Evolutionary conservation across 108 stramenopile species (phyloP).

Genomic region (Stephanodiscus minutulus): DNA sequence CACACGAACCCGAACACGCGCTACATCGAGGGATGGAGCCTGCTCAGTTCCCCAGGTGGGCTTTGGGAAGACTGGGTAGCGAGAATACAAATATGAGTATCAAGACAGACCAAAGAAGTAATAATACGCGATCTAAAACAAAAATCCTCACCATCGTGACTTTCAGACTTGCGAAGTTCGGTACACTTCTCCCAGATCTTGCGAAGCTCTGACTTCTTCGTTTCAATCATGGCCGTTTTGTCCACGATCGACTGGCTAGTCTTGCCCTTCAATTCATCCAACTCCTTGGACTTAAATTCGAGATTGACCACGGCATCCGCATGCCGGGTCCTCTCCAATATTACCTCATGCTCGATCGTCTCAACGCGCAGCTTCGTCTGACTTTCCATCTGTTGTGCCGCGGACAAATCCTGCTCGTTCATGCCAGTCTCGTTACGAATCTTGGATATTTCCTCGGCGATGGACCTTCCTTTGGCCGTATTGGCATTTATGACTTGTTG

Average conservation of each 20-base stretch:
- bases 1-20: conserved; percentile 44
- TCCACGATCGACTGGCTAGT: conserved; percentile 30
- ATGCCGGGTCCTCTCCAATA: conserved; percentile 52
- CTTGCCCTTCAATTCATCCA: conserved; percentile 37
- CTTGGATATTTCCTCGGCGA: conserved; percentile 38
- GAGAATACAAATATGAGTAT: not conserved
- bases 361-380: conserved; percentile 57
- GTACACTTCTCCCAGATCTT: conserved; percentile 48
- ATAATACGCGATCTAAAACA: not conserved
- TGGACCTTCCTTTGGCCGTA: conserved; percentile 37
- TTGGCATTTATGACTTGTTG: conserved; percentile 48
- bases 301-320: conserved; percentile 25
- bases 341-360: conserved; percentile 52
- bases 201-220: conserved; percentile 43
- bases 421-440: conserved; percentile 40
- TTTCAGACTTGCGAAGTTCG: conserved; percentile 40
- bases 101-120: not conserved
- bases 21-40: conserved; percentile 44
- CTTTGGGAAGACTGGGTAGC: conserved; percentile 8
- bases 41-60: conserved; percentile 48
- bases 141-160: conserved; percentile 24
- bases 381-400: conserved; percentile 53
- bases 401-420: conserved; percentile 46
- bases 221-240: conserved; percentile 41
- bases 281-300: conserved; percentile 23